Percentiles rank a stretch among this genome's conserved stretches.
Evolutionary conservation across 202 grass and related monocot genomes (phyloP).

Genomic region (Hordeum pubiflorum): DNA sequence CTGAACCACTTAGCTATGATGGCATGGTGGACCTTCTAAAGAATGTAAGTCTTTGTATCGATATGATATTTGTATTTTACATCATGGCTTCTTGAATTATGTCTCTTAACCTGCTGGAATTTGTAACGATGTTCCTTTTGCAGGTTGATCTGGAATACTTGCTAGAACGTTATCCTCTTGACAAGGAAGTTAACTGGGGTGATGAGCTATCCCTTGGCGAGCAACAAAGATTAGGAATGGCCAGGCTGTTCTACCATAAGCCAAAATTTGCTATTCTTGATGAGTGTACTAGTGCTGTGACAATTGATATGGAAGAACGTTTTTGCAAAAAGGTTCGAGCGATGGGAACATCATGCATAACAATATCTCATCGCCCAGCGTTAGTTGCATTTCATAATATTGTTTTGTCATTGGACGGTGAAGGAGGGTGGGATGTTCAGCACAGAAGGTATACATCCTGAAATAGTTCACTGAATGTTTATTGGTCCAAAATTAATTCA

Average conservation of each 20-base stretch:
- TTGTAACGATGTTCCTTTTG: slow-evolving; percentile 31
- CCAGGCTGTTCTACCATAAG: slow-evolving; percentile 95
- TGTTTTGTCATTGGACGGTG: slow-evolving; percentile 92
- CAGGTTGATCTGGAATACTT: slow-evolving; percentile 99
- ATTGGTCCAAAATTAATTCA: slow-evolving; percentile 1
- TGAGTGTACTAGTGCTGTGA: slow-evolving; percentile 97
- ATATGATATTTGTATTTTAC: slow-evolving; percentile 7
- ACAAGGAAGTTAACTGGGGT: slow-evolving; percentile 97
- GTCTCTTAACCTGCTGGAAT: slow-evolving; percentile 28
- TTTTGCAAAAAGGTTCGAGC: slow-evolving; percentile 92
- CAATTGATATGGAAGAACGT: slow-evolving; percentile 95
- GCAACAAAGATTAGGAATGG: slow-evolving; percentile 99
- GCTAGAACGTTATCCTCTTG: slow-evolving; percentile 84
- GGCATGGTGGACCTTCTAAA: slow-evolving; percentile 90
- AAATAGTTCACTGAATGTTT: slow-evolving; percentile 21
- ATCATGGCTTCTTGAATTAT: slow-evolving; percentile 22
- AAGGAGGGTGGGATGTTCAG: slow-evolving; percentile 86
- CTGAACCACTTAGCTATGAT: slow-evolving; percentile 60
- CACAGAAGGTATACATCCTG: slow-evolving; percentile 58
- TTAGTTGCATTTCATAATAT: slow-evolving; percentile 98
- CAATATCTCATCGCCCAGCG: slow-evolving; percentile 93
- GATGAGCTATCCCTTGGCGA: slow-evolving; percentile 96
- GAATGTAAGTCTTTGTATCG: slow-evolving; percentile 60
- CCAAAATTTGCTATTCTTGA: slow-evolving; percentile 98
- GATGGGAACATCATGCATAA: slow-evolving; percentile 98